Base-by-base conservation (phyloP, 129 eudicot genomes). In the Flaveria linearis region DNA sequence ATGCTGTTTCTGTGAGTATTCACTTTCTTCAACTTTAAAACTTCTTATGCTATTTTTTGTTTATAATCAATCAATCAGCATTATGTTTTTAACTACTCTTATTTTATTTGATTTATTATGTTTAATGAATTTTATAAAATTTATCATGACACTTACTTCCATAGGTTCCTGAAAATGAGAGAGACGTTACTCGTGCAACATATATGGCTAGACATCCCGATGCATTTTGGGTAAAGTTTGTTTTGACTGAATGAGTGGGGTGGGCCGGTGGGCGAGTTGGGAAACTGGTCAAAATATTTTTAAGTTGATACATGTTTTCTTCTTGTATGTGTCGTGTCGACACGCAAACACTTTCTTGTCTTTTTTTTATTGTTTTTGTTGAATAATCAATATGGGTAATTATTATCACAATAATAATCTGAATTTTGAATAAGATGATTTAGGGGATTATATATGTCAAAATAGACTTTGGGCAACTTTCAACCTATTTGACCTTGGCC, bases 191-290 rank as follows among this genome's bases (percentile, higher is more conserved):
- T 72, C 96, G 96, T 46, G 53, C 89, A 61, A 84, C 87, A 46
- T 94, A 94, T 80, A 82, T 94, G 87, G 92, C 96, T 36, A 89
- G 79, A 80, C 99, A 94, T 82, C 92, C 97, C 7, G 83, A 84
- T 86, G 97, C 99, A 18, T 86, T 81, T 52, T 94, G 96, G 99
- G 99, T 94, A 88, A 72, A 50, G 12, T 46, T 64, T 72, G 11
- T 10, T 79, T 61, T 50, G 25, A 61, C 46, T 61, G 14, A 23
- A 67, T 0, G 22, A 52, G n/a, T 1, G 9, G 46, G 41, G 41
- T 36, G 7, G 41, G 7, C 41, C 7, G 41, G 20, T 41, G 36
- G 20, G 45, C 22, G 12, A 20, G 69, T 14, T 15, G 69, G 69
- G 69, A 14, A 15, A 63, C 2, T 3, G 11, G 13, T 63, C 5